A percentile compares a stretch with the other conserved stretches of the same genome.
Conservation (phyloP, 2,329 filamentous ascomycete species). For the Phaeosphaeria sp. region DNA sequence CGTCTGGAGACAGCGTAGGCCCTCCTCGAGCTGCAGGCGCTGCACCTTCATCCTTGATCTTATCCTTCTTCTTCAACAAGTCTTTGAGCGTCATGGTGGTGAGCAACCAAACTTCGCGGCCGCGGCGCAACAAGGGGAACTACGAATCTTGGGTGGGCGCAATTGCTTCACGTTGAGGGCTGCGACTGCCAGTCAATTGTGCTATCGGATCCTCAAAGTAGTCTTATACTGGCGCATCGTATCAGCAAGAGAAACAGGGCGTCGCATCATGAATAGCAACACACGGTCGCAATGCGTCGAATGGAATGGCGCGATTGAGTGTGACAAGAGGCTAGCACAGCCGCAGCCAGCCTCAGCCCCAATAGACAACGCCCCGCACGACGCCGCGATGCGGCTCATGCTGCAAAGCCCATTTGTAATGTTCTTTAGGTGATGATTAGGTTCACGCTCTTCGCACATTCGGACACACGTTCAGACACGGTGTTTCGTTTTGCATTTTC, state of each 20-base stretch:
- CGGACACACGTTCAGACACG: background rate
- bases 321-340: slow-evolving; percentile 26
- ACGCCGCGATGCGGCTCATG: slow-evolving; percentile 8
- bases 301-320: slow-evolving; percentile 31
- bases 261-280: slow-evolving; percentile 28
- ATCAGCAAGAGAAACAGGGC: slow-evolving; percentile 25
- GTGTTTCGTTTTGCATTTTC: background rate
- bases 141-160: slow-evolving; percentile 11
- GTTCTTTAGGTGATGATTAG: background rate
- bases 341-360: slow-evolving; percentile 37
- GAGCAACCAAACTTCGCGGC: slow-evolving; percentile 16
- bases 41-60: slow-evolving; percentile 58
- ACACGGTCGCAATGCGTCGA: slow-evolving; percentile 27
- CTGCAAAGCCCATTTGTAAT: background rate
- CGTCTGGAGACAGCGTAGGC: slow-evolving; percentile 36
- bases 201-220: slow-evolving; percentile 36
- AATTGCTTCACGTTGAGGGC: slow-evolving; percentile 7
- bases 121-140: slow-evolving; percentile 19
- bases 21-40: slow-evolving; percentile 26
- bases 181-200: slow-evolving; percentile 7
- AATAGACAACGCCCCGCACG: background rate
- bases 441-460: background rate
- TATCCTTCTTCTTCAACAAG: slow-evolving; percentile 68
- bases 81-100: slow-evolving; percentile 65
- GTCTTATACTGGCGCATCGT: slow-evolving; percentile 41